Conservation (phyloP, 495 filamentous ascomycete species). For the Aspergillus homomorphus region DNA sequence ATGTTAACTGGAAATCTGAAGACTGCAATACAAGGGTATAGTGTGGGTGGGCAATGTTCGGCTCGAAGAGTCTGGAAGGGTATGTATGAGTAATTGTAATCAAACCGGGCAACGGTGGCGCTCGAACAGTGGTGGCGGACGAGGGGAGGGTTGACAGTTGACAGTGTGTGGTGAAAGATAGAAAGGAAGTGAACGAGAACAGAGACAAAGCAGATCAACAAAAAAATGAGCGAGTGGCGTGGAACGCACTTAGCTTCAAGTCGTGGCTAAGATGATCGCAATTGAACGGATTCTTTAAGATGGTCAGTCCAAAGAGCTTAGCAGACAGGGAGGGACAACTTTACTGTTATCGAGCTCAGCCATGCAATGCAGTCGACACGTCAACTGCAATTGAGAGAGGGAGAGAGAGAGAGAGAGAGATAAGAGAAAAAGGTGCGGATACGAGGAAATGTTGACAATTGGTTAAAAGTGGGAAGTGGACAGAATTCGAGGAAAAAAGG, state of each 20-base stretch:
- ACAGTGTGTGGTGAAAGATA: constrained; percentile 3
- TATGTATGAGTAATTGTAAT: constrained; percentile 11
- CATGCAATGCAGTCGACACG: constrained; percentile 13
- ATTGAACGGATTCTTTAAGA: background rate
- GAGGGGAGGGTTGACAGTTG: background rate
- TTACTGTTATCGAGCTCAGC: constrained; percentile 3
- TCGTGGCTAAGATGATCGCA: background rate
- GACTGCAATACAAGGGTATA: background rate
- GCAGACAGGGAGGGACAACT: background rate
- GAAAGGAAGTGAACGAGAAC: background rate
- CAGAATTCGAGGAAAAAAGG: too few relatives aligned
- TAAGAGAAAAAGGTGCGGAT: background rate
- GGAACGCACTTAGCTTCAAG: background rate
- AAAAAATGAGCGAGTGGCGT: background rate
- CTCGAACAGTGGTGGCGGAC: background rate
- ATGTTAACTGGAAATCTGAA: constrained; percentile 19
- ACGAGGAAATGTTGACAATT: too few relatives aligned
- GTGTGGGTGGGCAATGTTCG: background rate
- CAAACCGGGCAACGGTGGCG: background rate
- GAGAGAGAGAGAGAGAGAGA: constrained; percentile 2
- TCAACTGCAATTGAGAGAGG: constrained; percentile 3
- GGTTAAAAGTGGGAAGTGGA: too few relatives aligned
- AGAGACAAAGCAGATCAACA: constrained; percentile 1
- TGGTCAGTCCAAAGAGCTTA: background rate
- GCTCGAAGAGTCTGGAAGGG: background rate